A percentile compares a stretch with the other conserved stretches of the same genome.
These are phyloP conservation scores for Parmelia sp. DNA, from an alignment of 495 filamentous ascomycete species.

Conservation along the genomic window DNA sequence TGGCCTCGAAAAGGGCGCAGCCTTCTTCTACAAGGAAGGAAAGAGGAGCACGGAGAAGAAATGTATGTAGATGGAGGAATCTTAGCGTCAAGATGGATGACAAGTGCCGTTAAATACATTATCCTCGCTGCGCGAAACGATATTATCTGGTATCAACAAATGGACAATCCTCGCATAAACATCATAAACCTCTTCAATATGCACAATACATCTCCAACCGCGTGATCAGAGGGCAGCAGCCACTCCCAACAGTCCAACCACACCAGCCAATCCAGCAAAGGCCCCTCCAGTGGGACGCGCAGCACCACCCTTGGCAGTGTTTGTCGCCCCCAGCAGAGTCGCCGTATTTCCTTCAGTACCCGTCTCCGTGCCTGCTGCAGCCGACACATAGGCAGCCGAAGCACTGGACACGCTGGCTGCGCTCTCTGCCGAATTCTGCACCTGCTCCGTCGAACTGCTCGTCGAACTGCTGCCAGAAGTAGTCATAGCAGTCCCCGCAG, in stretches of 20 bases:
- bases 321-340: not conserved
- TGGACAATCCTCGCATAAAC: not conserved
- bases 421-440: not conserved
- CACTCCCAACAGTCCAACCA: constrained; percentile 20
- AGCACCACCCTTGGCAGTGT: constrained; percentile 9
- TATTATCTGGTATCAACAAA: not conserved
- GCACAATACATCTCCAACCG: not conserved
- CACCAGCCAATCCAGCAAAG: constrained; percentile 19
- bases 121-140: not conserved
- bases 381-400: constrained; percentile 11
- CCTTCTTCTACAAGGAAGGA: too few relatives aligned
- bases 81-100: not conserved
- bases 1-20: not conserved
- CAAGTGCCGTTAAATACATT: not conserved
- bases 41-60: not conserved
- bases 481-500: constrained; percentile 15
- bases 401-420: constrained; percentile 8
- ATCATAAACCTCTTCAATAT: not conserved
- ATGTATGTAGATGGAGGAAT: too few relatives aligned
- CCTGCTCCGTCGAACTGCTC: constrained; percentile 9
- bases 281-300: constrained; percentile 19
- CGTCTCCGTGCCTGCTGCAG: constrained; percentile 6
- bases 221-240: constrained; percentile 10
- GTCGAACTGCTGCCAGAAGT: not conserved
- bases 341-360: constrained; percentile 4